These are phyloP conservation scores for Terana coerulea DNA, from an alignment of 768 basidiomycete genomes.

Conservation along the genomic window DNA sequence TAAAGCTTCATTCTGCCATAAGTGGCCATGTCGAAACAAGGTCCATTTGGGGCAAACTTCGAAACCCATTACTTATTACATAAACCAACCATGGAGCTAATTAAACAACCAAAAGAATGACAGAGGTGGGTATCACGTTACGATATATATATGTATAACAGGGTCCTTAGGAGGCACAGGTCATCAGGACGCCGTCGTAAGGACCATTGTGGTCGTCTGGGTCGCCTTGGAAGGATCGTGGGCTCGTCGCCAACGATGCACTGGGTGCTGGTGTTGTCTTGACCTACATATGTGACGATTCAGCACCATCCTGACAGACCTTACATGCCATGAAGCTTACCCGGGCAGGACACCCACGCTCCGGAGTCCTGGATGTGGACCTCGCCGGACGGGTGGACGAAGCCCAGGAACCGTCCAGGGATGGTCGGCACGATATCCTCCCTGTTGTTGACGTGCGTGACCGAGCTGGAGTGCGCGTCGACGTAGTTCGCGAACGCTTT, in stretches of 20 bases:
- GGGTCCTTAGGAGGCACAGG: neutral
- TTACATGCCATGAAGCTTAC: neutral
- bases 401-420: constrained; percentile 36
- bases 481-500: constrained; percentile 57
- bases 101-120: too few relatives aligned
- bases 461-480: constrained; percentile 36
- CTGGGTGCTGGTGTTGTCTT: constrained; percentile 51
- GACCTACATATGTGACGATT: constrained; percentile 31
- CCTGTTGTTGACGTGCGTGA: constrained; percentile 56
- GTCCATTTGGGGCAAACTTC: too few relatives aligned
- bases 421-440: constrained; percentile 37
- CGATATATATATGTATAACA: neutral
- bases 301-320: neutral
- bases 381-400: constrained; percentile 40
- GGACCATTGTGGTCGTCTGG: constrained; percentile 47
- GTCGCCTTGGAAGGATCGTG: constrained; percentile 42
- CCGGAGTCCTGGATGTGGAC: constrained; percentile 37
- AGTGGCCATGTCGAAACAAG: too few relatives aligned
- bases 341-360: constrained; percentile 51
- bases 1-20: neutral
- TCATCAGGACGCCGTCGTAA: constrained; percentile 29
- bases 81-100: too few relatives aligned
- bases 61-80: too few relatives aligned
- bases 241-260: constrained; percentile 54
- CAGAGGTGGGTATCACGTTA: neutral